Percentiles rank a stretch among this genome's conserved stretches.
These are phyloP conservation scores for Plicaturopsis crispa DNA, from an alignment of 768 basidiomycete genomes.

Conservation along the genomic window DNA sequence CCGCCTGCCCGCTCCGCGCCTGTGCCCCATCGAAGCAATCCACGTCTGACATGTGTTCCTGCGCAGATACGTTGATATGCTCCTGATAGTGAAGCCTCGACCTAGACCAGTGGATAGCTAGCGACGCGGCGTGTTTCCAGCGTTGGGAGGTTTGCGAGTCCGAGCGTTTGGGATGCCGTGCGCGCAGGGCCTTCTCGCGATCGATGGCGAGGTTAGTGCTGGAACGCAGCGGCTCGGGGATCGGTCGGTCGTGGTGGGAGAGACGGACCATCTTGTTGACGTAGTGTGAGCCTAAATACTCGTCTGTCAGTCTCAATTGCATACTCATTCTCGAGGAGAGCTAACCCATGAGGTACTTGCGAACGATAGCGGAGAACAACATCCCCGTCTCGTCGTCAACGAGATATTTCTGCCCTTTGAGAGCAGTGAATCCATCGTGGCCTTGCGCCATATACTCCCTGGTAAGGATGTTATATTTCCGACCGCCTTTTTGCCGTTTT, in stretches of 20 bases:
- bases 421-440: constrained; percentile 71
- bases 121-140: constrained; percentile 40
- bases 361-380: constrained; percentile 69
- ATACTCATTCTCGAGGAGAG: background rate
- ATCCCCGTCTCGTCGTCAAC: constrained; percentile 82
- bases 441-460: constrained; percentile 80
- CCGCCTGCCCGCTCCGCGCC: constrained; percentile 27
- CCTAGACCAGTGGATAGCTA: constrained; percentile 35
- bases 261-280: constrained; percentile 56
- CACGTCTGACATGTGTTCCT: constrained; percentile 73
- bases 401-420: constrained; percentile 60
- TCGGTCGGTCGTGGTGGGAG: no score
- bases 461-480: constrained; percentile 76
- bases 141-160: constrained; percentile 24
- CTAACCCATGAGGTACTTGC: constrained; percentile 75
- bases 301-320: background rate
- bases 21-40: constrained; percentile 64
- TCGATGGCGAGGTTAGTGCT: no score
- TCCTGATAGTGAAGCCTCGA: constrained; percentile 49
- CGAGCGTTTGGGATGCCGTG: constrained; percentile 15
- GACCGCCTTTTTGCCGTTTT: constrained; percentile 40
- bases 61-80: constrained; percentile 48
- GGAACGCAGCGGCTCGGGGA: no score
- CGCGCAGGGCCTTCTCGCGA: constrained; percentile 42
- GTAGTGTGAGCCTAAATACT: constrained; percentile 55